Evolutionary conservation across 352 stramenopile genomes (phyloP), one percentile per base, ranked within the genome.

Genomic region (Globisporangium irregulare): DNA sequence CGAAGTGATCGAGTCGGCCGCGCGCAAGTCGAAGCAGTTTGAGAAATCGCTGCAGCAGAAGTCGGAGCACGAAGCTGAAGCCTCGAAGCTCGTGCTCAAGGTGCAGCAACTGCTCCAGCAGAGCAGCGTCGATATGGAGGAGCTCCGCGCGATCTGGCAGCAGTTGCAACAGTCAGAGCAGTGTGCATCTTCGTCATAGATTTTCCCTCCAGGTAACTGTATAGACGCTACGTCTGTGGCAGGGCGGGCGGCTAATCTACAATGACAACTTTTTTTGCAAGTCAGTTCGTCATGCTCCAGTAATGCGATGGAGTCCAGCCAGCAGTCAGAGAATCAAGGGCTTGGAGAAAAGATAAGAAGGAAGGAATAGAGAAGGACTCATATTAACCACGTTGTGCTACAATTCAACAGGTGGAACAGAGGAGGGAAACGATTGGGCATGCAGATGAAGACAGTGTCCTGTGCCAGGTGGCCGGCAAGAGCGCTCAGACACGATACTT

Each of bases 1-100:
- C 50, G 84, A 98, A 73, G 97, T 99, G 46, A 86, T 99, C 41
- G 73, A 93, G 24, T 92, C 91, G 46, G 97, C 97, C 0, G 93
- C 91, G 24, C 84, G 82, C 61, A 96, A 98, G 59, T 98, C 90
- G 67, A 77, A 87, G 54, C 87, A 97, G 64, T 99, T 99, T 67
- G 87, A 95, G 70, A 67, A 76, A 1, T 91, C 85, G 9, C 76
- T 95, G 32, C 81, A 91, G 61, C 69, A 70, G 38, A 74, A 79
- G 2, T 68, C 22, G 8, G 66, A 77, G 46, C 66, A 75, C 9
- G 76, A 84, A 41, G 75, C 74, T 3, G 76, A 84, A 15, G 71
- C 71, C 5, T 15, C 60, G 8, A 59, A 69, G 18, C 57, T 83
- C 22, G 59, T 73, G 9, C 36, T 58, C 5, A 55, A 73, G 62